Evolutionary conservation across 192 early-diverging fungal species (phyloP), one percentile per base, ranked within the genome.

Genomic region (Linnemannia elongata): DNA sequence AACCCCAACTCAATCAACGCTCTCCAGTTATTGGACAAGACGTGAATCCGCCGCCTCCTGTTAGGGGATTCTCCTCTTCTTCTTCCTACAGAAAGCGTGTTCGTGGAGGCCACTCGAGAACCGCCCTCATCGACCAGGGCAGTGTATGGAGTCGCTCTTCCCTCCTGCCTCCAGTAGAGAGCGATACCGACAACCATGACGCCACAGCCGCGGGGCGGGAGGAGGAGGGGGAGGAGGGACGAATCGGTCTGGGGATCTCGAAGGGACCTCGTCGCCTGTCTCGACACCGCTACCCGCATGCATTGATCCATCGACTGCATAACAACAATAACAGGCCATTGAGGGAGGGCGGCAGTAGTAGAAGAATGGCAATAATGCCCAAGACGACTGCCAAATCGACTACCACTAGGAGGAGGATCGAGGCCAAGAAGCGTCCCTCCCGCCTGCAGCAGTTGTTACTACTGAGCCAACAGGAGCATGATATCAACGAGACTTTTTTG

Each of bases 231-330:
- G 60, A 66, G 30, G 60, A 66, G 3, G 27, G 27, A 33, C 60
- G 30, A 30, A 66, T 30, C 3, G 60, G 30, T 35, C 60, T 9
- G 12, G 27, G 30, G 30, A 30, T 33, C 27, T 30, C 30, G 9
- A 71, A 71, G 8, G 74, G 54, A 36, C 74, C 74, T 7, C 74
- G 27, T 18, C 45, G 49, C 12, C 49, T 75, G 3, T 52, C 45
- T 52, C 74, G 74, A 18, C 74, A 75, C 22, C 45, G 38, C 8
- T 75, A 75, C 74, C 74, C 54, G 1, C 49, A 75, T 6, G 54
- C 52, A 36, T 75, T 75, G 52, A 55, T 55, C 17, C 74, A 57
- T 47, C 20, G 49, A 35, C 38, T 55, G 36, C 20, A 75, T 20
- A 38, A 45, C 17, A 45, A 42, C 22, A 24, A 8, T 24, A 27